A percentile compares a stretch with the other conserved stretches of the same genome.
Evolutionary conservation across 2,329 filamentous ascomycete species (phyloP).

Genomic region (Laburnicola sp.): DNA sequence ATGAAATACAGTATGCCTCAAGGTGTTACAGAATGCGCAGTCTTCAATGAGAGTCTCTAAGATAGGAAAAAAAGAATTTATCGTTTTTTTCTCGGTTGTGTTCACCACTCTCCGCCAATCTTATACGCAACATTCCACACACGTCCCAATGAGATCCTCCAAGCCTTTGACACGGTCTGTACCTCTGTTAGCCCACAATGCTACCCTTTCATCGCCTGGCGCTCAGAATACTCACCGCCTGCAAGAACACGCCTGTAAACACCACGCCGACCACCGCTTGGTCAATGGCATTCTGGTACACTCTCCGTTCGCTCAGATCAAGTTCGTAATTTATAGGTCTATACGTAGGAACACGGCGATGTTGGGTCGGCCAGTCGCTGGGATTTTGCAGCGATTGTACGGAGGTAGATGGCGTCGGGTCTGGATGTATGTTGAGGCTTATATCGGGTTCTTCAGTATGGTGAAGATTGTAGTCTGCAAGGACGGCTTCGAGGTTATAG

Average conservation of each 20-base stretch:
- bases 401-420: conserved; percentile 26
- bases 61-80: no score
- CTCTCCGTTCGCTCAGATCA: conserved; percentile 47
- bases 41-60: no score
- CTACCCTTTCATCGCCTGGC: no score
- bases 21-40: no score
- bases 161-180: conserved; percentile 50
- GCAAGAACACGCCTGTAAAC: conserved; percentile 53
- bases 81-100: no score
- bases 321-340: conserved; percentile 51
- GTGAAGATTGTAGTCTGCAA: conserved; percentile 54
- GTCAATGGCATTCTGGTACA: conserved; percentile 51
- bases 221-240: conserved; percentile 50
- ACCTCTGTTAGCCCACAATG: conserved; percentile 2
- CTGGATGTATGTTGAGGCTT: conserved; percentile 32
- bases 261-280: conserved; percentile 54
- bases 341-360: conserved; percentile 53
- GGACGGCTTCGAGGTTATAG: conserved; percentile 42
- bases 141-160: conserved; percentile 56
- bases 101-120: conserved; percentile 59
- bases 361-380: conserved; percentile 52
- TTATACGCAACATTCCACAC: conserved; percentile 56
- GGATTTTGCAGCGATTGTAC: conserved; percentile 22
- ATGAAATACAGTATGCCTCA: no score
- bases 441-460: conserved; percentile 35